A percentile compares a stretch with the other conserved stretches of the same genome.
Conservation (phyloP, 2,329 filamentous ascomycete genomes). For the Penicillium sp. region DNA sequence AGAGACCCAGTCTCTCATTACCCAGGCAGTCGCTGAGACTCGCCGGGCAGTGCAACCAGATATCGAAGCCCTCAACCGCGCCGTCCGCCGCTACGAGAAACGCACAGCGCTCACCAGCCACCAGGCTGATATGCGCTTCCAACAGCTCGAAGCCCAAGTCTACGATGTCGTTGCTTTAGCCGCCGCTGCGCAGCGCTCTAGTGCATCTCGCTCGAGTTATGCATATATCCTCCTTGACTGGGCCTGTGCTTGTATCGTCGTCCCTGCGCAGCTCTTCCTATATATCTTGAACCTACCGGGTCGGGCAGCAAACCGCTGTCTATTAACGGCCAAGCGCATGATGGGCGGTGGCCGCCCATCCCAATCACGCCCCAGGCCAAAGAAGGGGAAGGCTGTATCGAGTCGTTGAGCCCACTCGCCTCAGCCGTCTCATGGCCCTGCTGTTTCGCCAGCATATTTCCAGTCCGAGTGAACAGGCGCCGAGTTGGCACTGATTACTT, state of each 20-base stretch:
- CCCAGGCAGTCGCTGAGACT: slow-evolving; percentile 50
- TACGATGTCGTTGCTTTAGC: slow-evolving; percentile 77
- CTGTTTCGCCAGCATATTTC: slow-evolving; percentile 3
- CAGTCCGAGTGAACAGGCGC: background rate
- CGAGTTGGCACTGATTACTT: background rate
- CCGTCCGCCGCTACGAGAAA: slow-evolving; percentile 87
- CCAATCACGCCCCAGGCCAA: background rate
- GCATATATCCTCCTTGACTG: slow-evolving; percentile 33
- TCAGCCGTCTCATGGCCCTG: background rate
- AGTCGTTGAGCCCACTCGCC: slow-evolving; percentile 2
- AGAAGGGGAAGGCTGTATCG: slow-evolving; percentile 23
- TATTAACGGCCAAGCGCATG: slow-evolving; percentile 10
- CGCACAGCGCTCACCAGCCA: slow-evolving; percentile 68
- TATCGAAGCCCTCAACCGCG: slow-evolving; percentile 79
- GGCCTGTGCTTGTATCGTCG: slow-evolving; percentile 31
- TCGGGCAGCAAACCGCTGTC: slow-evolving; percentile 19
- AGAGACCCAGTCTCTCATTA: slow-evolving; percentile 40
- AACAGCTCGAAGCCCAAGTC: slow-evolving; percentile 64
- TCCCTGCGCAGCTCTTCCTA: slow-evolving; percentile 34
- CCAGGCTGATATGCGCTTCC: slow-evolving; percentile 70
- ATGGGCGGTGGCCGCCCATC: slow-evolving; percentile 3
- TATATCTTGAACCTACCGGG: slow-evolving; percentile 31
- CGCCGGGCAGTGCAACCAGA: slow-evolving; percentile 68
- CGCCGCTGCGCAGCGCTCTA: slow-evolving; percentile 55
- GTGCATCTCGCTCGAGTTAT: slow-evolving; percentile 20